Conservation (phyloP, 257 asterid genomes). For the Paraleonurus japonicus region DNA sequence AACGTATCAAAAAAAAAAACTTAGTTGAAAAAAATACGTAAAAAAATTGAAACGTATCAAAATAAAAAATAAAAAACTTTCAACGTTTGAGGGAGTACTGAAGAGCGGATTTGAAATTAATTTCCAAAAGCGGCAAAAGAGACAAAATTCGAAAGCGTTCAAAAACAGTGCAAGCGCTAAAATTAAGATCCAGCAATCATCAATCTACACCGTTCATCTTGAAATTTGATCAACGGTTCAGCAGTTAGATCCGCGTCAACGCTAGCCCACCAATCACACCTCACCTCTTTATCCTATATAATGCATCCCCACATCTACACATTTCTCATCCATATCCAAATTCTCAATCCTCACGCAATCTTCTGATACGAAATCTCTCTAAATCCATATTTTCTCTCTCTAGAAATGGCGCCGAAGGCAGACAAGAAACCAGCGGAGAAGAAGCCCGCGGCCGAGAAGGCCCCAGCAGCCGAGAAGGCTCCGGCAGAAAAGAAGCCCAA, state of each 20-base stretch:
- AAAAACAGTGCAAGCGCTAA: background rate
- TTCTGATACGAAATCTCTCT: background rate
- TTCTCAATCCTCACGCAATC: background rate
- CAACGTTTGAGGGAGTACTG: too few relatives aligned
- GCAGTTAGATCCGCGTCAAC: slow-evolving; percentile 20
- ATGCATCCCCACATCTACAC: background rate
- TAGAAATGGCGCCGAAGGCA: slow-evolving; percentile 53
- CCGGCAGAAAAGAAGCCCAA: slow-evolving; percentile 65
- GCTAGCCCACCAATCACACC: slow-evolving; percentile 27
- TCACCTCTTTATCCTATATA: slow-evolving; percentile 25
- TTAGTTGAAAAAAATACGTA: too few relatives aligned
- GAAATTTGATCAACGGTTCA: slow-evolving; percentile 6
- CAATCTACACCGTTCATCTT: slow-evolving; percentile 13
- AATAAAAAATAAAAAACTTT: too few relatives aligned
- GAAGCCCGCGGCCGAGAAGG: slow-evolving; percentile 65
- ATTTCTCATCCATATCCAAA: background rate
- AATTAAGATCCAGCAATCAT: background rate
- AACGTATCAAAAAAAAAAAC: too few relatives aligned
- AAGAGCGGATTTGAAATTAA: too few relatives aligned
- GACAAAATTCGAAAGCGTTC: slow-evolving; percentile 10
- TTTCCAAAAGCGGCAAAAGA: slow-evolving; percentile 8
- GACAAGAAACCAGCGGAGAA: slow-evolving; percentile 70
- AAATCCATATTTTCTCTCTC: too few relatives aligned
- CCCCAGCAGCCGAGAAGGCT: slow-evolving; percentile 55
- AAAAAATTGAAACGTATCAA: too few relatives aligned